Evolutionary conservation across 257 asterid genomes (phyloP).

Genomic region (Nicotiana tomentosiformis): DNA sequence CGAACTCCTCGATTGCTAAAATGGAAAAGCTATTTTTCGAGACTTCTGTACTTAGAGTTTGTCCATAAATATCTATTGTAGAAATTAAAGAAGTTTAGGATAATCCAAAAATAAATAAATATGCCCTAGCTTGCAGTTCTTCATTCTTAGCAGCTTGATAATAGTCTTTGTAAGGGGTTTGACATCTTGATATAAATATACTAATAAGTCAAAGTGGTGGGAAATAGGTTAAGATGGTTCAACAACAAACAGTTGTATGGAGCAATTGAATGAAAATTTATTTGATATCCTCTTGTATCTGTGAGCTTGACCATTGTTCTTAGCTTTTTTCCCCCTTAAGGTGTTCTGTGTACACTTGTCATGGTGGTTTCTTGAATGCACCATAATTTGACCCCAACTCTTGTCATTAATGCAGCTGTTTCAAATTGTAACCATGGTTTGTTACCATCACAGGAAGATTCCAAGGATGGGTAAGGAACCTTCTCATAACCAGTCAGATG

Average conservation of each 20-base stretch:
- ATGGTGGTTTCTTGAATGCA: background rate
- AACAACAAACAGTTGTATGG: background rate
- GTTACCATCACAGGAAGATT: slow-evolving; percentile 22
- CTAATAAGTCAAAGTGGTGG: background rate
- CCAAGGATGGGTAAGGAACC: slow-evolving; percentile 36
- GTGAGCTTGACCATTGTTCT: background rate
- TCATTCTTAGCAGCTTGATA: background rate
- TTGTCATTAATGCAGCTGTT: slow-evolving; percentile 12
- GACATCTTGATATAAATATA: background rate
- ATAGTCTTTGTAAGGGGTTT: background rate
- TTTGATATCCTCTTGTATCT: background rate
- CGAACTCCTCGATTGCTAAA: background rate
- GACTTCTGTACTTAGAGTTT: background rate
- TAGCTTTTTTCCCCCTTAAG: background rate
- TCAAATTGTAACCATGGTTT: slow-evolving; percentile 30
- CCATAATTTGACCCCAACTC: slow-evolving; percentile 14
- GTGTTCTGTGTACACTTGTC: background rate
- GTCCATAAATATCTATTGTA: background rate
- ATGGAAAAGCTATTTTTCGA: background rate
- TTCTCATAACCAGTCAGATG: slow-evolving; percentile 12
- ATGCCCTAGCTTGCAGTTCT: background rate
- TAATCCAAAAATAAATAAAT: background rate
- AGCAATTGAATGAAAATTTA: background rate
- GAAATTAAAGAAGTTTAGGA: background rate
- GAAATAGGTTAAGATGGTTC: background rate